phyloP scores from a whole-genome alignment of 2,329 filamentous ascomycete species.

The Incumbomyces delicatus region DNA sequence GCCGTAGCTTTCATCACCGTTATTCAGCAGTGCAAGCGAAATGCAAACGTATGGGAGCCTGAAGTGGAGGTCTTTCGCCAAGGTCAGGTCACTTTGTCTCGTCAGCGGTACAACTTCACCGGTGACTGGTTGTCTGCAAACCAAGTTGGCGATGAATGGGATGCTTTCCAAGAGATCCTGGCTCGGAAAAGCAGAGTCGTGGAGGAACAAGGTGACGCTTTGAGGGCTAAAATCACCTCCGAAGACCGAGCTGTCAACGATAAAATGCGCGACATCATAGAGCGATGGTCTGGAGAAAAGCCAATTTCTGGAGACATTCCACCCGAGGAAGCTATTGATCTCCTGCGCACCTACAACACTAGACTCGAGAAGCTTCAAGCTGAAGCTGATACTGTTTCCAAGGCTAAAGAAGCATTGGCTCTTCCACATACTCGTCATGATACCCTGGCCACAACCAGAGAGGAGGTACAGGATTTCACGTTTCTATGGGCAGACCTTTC shows the following conservation, averaged over 20 bases:
- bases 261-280: conserved; percentile 75
- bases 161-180: conserved; percentile 81
- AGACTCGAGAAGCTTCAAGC: conserved; percentile 76
- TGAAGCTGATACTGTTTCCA: conserved; percentile 86
- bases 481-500: conserved; percentile 94
- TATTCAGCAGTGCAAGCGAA: conserved; percentile 90
- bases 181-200: conserved; percentile 90
- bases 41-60: conserved; percentile 86
- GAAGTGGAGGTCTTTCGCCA: conserved; percentile 95
- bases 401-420: conserved; percentile 92
- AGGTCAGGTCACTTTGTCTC: conserved; percentile 81
- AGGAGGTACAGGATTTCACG: conserved; percentile 97
- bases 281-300: conserved; percentile 92
- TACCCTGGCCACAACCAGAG: conserved; percentile 72
- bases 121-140: conserved; percentile 92
- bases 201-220: conserved; percentile 87
- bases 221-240: conserved; percentile 86
- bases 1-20: conserved; percentile 98
- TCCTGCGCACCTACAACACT: conserved; percentile 70
- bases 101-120: conserved; percentile 89
- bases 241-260: conserved; percentile 87
- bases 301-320: conserved; percentile 90
- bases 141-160: conserved; percentile 94
- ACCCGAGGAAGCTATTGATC: conserved; percentile 76
- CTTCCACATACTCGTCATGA: conserved; percentile 71